A percentile compares a stretch with the other conserved stretches of the same genome.
Evolutionary conservation across 106 monocot genomes (phyloP).

Genomic region (Dioscorea dumetorum): DNA sequence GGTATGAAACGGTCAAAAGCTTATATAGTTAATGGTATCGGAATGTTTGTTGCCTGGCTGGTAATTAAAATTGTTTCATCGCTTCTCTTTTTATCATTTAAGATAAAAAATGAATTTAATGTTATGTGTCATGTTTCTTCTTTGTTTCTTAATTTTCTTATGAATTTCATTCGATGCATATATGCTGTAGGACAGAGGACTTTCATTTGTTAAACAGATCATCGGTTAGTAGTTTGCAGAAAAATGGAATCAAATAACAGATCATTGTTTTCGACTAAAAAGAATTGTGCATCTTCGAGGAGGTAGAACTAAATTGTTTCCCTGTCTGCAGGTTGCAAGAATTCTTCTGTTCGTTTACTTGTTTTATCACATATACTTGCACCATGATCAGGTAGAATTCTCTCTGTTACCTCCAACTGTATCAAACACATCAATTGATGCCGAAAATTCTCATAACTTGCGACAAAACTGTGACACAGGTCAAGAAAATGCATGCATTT

Average conservation of each 20-base stretch:
- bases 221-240: too few relatives aligned
- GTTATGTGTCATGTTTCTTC: too few relatives aligned
- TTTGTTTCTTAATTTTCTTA: too few relatives aligned
- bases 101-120: too few relatives aligned
- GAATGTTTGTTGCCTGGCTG: constrained; percentile 50
- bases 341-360: constrained; percentile 18
- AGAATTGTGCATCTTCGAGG: not conserved
- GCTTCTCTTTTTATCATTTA: too few relatives aligned
- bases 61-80: constrained; percentile 12
- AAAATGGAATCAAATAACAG: too few relatives aligned
- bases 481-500: constrained; percentile 22
- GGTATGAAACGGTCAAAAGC: constrained; percentile 66
- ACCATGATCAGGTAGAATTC: constrained; percentile 17
- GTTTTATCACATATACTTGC: constrained; percentile 11
- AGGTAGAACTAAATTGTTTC: not conserved
- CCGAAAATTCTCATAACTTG: not conserved
- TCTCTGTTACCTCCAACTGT: not conserved
- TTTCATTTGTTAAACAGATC: too few relatives aligned
- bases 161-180: too few relatives aligned
- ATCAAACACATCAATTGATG: not conserved
- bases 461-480: not conserved
- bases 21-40: constrained; percentile 72
- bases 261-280: not conserved
- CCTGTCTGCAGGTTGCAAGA: constrained; percentile 10
- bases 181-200: too few relatives aligned